Percentiles rank a stretch among this genome's conserved stretches.
phyloP scores from a whole-genome alignment of 2,329 filamentous ascomycete genomes.

The Aspergillus proliferans region DNA sequence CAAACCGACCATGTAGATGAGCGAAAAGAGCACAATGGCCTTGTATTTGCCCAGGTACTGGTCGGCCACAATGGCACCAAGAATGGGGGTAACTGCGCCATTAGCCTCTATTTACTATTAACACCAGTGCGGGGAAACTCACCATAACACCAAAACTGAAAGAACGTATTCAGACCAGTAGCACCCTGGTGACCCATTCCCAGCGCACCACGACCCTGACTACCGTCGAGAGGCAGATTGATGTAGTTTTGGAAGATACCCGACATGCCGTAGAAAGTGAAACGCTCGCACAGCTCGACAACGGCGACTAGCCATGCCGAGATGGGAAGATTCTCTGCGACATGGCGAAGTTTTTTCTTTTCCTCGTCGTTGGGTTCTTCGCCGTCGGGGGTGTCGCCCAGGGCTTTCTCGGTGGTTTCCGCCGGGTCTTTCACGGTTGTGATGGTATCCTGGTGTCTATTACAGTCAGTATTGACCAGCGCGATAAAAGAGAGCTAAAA shows the following conservation, averaged over 20 bases:
- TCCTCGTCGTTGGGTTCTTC: slow-evolving; percentile 51
- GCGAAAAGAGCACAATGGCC: slow-evolving; percentile 51
- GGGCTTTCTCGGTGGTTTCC: slow-evolving; percentile 25
- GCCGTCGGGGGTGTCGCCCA: slow-evolving; percentile 38
- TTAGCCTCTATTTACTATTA: too few species aligned
- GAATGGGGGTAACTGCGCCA: slow-evolving; percentile 46
- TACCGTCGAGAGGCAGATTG: slow-evolving; percentile 35
- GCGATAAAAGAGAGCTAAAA: neutral
- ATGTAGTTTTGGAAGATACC: slow-evolving; percentile 55
- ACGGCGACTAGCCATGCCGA: slow-evolving; percentile 53
- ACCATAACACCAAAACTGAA: slow-evolving; percentile 52
- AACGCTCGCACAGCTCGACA: slow-evolving; percentile 53
- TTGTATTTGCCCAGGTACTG: slow-evolving; percentile 57
- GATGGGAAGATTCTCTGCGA: slow-evolving; percentile 50
- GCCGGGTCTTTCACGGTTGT: slow-evolving; percentile 20
- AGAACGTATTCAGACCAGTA: slow-evolving; percentile 48
- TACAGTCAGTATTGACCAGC: slow-evolving; percentile 3
- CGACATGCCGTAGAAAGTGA: slow-evolving; percentile 52
- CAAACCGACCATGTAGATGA: slow-evolving; percentile 54
- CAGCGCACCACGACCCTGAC: slow-evolving; percentile 35
- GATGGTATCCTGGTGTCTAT: slow-evolving; percentile 14
- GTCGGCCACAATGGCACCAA: slow-evolving; percentile 55
- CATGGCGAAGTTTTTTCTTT: slow-evolving; percentile 44
- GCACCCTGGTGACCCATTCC: slow-evolving; percentile 41
- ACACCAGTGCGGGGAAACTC: slow-evolving; percentile 5